Evolutionary conservation across 345 rosid genomes (phyloP), one percentile per base, ranked within the genome.

Genomic region (Lepidium sativum): DNA sequence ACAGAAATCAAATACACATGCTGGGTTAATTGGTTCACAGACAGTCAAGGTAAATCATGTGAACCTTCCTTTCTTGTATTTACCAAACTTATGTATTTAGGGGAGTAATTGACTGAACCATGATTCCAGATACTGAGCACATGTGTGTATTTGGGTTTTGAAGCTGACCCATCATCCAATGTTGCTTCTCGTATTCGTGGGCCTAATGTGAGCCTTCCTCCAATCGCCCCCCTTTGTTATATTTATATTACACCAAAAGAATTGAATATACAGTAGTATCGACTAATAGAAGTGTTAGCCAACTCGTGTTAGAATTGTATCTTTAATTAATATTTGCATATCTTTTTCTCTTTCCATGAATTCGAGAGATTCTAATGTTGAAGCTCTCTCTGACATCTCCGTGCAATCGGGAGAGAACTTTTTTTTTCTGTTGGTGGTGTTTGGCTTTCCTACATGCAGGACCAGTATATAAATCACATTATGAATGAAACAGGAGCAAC

Each of bases 401-500:
- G 79, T 81, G 53, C 86, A 72, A 85, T 75, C 83, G 91, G 98
- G 98, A 80, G 98, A 89, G 89, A 82, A 78, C 89, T 80, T 86
- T 85, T 68, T 89, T 80, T 86, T 54, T n/a, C n/a, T 83, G 81
- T 81, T 83, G 79, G 80, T 83, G 96, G 92, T 84, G 92, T 85
- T 81, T 88, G 64, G 74, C 76, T 86, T 83, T 86, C n/a, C 79
- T 68, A 65, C 79, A 45, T 87, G 91, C 98, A 92, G 98, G 98
- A 92, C 68, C 97, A 87, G 84, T 92, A 89, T 81, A 85, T 92
- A 89, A 92, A 83, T 80, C 97, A 92, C 84, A 92, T 92, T 80
- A 84, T 92, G 89, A 92, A 84, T 87, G 97, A 85, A 87, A 92
- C 98, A 79, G 98, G 97, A 82, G 97, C 87, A 71, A 86, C 81